phyloP scores from a whole-genome alignment of 257 asterid genomes.

The Perilla frutescens region DNA sequence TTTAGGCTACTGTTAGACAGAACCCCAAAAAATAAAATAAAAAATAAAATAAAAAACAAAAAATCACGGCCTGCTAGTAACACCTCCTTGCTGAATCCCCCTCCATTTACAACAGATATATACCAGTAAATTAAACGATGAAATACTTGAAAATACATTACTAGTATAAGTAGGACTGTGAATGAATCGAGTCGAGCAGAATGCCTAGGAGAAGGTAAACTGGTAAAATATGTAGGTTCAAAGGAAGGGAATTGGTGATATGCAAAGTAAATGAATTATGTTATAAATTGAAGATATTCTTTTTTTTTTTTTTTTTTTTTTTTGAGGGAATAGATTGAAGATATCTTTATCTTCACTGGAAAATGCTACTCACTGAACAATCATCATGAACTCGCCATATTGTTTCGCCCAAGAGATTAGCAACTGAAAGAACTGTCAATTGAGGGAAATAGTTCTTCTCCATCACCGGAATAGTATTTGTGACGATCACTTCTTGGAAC shows the following conservation, averaged over 20 bases:
- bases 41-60: background rate
- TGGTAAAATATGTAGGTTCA: constrained; percentile 10
- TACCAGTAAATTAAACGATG: constrained; percentile 1
- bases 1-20: too few species aligned
- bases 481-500: constrained; percentile 90
- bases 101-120: background rate
- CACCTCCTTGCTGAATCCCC: background rate
- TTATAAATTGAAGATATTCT: background rate
- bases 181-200: background rate
- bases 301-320: too few species aligned
- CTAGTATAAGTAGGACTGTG: too few species aligned
- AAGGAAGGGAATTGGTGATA: background rate
- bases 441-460: constrained; percentile 87
- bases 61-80: background rate
- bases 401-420: constrained; percentile 93
- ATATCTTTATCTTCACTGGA: constrained; percentile 49
- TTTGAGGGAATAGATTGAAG: too few species aligned
- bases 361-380: constrained; percentile 94
- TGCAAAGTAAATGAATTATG: background rate
- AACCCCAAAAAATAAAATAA: too few species aligned
- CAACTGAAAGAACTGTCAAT: constrained; percentile 85
- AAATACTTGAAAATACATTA: background rate
- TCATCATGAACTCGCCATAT: constrained; percentile 98
- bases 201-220: background rate
- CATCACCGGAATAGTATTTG: constrained; percentile 82